A percentile compares a stretch with the other conserved stretches of the same genome.
phyloP scores from a whole-genome alignment of 75 land plant genomes.

The Cupressus sempervirens region DNA sequence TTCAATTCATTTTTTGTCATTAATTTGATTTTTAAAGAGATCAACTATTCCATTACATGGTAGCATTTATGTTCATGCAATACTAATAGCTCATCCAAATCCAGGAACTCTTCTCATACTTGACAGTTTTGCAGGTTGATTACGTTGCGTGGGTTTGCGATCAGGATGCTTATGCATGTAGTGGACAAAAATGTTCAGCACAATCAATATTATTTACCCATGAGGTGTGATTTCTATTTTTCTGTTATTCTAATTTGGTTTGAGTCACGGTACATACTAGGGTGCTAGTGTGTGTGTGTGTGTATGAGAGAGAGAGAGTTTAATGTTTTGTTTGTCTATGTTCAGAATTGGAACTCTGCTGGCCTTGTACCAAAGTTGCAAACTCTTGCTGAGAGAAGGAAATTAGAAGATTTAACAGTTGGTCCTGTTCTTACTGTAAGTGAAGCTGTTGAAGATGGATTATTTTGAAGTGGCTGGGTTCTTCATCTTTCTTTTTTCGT shows the following conservation, averaged over 20 bases:
- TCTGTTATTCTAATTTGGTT: not conserved
- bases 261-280: not conserved
- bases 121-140: conserved; percentile 57
- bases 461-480: not conserved
- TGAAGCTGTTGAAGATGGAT: not conserved
- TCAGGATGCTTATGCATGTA: conserved; percentile 99
- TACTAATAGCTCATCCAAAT: not conserved
- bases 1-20: not conserved
- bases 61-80: not conserved
- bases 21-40: not conserved
- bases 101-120: not conserved
- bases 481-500: not conserved
- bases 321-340: not conserved
- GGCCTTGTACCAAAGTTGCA: conserved; percentile 58
- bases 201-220: conserved; percentile 96
- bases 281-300: not conserved
- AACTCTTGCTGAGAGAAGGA: conserved; percentile 77
- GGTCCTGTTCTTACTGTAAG: conserved; percentile 98
- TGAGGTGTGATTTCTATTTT: conserved; percentile 49
- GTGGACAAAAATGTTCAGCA: conserved; percentile 99
- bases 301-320: not conserved
- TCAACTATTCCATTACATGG: not conserved
- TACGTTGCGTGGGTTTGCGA: conserved; percentile 99
- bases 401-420: conserved; percentile 87
- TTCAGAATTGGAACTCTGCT: conserved; percentile 78